Base-by-base conservation (phyloP, 2,329 filamentous ascomycete genomes). In the Rhynchosporium agropyri region DNA sequence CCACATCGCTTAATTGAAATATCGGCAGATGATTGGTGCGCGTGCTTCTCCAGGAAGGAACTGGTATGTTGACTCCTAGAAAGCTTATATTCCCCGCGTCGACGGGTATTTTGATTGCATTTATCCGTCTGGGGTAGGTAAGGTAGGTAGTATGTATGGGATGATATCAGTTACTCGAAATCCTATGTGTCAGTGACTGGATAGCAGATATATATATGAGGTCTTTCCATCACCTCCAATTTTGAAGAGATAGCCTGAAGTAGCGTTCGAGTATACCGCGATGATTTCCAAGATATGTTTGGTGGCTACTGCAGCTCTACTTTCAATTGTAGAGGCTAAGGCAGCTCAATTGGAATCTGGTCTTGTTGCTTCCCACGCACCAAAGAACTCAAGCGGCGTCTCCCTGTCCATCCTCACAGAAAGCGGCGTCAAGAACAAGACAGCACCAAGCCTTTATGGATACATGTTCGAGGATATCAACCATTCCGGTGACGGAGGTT, bases 401-500 rank as follows among this genome's bases (percentile, higher is more conserved):
- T 48, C 63, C 20, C 60, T 65, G 3, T 45, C 46, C 4, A 63
- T 67, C 33, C 45, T 65, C 2, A 66, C 63, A 1, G 55, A 64
- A 33, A 65, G 60, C 33, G 66, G 66, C 4, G 45, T 54, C 40
- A 63, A 51, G 43, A 71, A 71, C 65, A 63, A 63, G 3, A 68
- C 68, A 6, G 65, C 68, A 13, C 68, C 67, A 7, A 38, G 57
- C 43, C 58, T 70, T 3, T 71, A 71, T 45, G 68, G 69, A 53
- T 68, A 65, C 60, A 69, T 70, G 68, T 69, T 69, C 46, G 69
- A 69, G 36, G 68, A 69, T 31, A 70, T 70, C 62, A 69, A 69
- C 45, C 67, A 70, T 36, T 69, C 67, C 33, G 68, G 88, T 2
- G 89, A 91, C 71, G 88, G 89, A 28, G 89, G 88, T 4, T 83